Conservation (phyloP, 768 basidiomycete species). For the Mycena belliarum region DNA sequence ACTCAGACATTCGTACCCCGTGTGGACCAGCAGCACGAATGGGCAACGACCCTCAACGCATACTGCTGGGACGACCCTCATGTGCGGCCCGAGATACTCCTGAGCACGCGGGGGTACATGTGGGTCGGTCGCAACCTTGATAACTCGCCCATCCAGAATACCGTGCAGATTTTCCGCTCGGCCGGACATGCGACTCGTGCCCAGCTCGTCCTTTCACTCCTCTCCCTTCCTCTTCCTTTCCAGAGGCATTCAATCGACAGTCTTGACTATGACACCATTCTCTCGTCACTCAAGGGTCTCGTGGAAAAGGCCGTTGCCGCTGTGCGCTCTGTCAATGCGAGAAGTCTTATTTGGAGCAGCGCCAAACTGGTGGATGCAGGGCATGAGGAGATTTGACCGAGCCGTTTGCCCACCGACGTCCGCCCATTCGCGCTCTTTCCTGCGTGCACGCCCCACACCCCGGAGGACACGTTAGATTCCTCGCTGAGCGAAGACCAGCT, state of each 20-base stretch:
- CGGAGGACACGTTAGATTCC: no score
- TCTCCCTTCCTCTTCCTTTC: slow-evolving; percentile 8
- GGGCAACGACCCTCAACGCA: not conserved
- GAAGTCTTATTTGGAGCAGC: no score
- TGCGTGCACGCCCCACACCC: no score
- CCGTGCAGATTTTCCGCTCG: not conserved
- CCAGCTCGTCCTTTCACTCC: not conserved
- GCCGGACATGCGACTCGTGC: not conserved
- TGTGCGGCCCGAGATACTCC: not conserved
- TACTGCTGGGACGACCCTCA: slow-evolving; percentile 6
- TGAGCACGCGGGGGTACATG: not conserved
- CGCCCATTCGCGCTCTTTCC: no score
- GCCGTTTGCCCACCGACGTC: no score
- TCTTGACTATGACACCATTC: not conserved
- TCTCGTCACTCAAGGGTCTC: slow-evolving; percentile 6
- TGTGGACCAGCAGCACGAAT: not conserved
- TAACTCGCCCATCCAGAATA: not conserved
- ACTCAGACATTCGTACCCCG: slow-evolving; percentile 9
- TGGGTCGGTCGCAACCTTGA: no score
- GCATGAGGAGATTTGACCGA: no score
- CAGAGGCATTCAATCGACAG: not conserved
- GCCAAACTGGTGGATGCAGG: no score
- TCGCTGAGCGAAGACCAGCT: no score
- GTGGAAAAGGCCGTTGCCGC: slow-evolving; percentile 8
- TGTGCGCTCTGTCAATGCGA: no score